Evolutionary conservation across 495 filamentous ascomycete genomes (phyloP), one percentile per base, ranked within the genome.

Genomic region (Lepidopterella palustris): DNA sequence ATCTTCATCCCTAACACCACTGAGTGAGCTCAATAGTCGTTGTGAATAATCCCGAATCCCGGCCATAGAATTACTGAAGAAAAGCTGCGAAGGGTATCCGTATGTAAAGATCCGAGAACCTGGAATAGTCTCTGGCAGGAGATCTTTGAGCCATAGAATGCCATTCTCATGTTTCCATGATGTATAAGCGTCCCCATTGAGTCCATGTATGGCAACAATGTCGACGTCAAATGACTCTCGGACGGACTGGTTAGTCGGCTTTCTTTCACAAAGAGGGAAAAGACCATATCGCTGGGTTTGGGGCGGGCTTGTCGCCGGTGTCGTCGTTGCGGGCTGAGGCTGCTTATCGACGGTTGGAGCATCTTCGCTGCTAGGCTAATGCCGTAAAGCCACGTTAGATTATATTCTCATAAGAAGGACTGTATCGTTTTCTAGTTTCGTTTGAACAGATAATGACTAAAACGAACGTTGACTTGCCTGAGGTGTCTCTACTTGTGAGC

Each of bases 111-210:
- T 57, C n/a, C 62, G 53, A 1, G 58, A 4, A 29, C 35, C 55
- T n/a, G 62, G 62, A 39, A 68, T 45, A 39, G 15, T 39, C 1
- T 45, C 3, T 11, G 63, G 65, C 2, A 68, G 59, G 20, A 68
- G 42, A 55, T 65, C 58, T 25, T 47, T 18, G 10, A 68, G 55
- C 65, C 65, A 68, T 5, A 68, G 35, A 6, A 20, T 55, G 5
- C 65, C 65, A 62, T 68, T 68, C 8, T 57, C 24, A 39, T 65
- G 63, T 27, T 13, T 51, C 65, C 65, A 68, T 13, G 65, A 65
- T 21, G 32, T 50, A 20, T 55, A 51, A 2, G 53, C 31, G 26
- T 65, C 39, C 1, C 65, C 65, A 21, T 57, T 57, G 20, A 68
- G 58, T 5, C 65, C 65, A 58, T 68, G 65, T 51, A 68, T 58